Conservation (phyloP, 2,329 filamentous ascomycete species). For the Alternaria atra region DNA sequence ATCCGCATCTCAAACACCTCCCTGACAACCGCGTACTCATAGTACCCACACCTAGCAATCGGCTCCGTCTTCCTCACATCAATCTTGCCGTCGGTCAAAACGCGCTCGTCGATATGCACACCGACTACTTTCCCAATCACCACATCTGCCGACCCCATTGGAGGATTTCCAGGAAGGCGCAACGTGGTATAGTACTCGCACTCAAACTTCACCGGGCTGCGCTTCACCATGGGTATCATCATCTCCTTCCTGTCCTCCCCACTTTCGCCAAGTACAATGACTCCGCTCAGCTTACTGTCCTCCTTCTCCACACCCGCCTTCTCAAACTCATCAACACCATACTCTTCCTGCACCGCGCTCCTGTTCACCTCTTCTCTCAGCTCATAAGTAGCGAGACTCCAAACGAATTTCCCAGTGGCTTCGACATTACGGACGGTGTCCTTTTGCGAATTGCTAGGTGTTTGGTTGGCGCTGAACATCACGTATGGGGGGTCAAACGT, state of each 20-base stretch:
- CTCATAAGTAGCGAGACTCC: slow-evolving; percentile 67
- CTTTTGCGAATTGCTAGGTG: slow-evolving; percentile 57
- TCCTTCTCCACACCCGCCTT: slow-evolving; percentile 61
- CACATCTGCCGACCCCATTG: slow-evolving; percentile 66
- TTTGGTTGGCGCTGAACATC: slow-evolving; percentile 69
- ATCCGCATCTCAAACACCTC: slow-evolving; percentile 68
- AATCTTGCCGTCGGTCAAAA: slow-evolving; percentile 64
- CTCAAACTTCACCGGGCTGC: slow-evolving; percentile 67
- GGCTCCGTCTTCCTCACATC: slow-evolving; percentile 66
- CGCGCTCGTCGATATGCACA: slow-evolving; percentile 65
- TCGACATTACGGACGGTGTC: slow-evolving; percentile 67
- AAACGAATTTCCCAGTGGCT: slow-evolving; percentile 64
- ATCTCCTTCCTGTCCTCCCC: not conserved
- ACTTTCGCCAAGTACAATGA: slow-evolving; percentile 14
- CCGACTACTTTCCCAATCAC: slow-evolving; percentile 66
- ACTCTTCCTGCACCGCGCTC: slow-evolving; percentile 60
- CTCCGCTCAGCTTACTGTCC: slow-evolving; percentile 49
- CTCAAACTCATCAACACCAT: slow-evolving; percentile 65
- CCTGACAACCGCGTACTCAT: slow-evolving; percentile 65
- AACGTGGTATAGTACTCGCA: slow-evolving; percentile 65
- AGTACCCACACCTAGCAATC: slow-evolving; percentile 69
- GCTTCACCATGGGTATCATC: slow-evolving; percentile 62
- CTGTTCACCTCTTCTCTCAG: slow-evolving; percentile 66
- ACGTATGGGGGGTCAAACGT: slow-evolving; percentile 70
- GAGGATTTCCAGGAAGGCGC: slow-evolving; percentile 64